Conservation (phyloP, 768 basidiomycete genomes). For the Auricularia auricula-judae region DNA sequence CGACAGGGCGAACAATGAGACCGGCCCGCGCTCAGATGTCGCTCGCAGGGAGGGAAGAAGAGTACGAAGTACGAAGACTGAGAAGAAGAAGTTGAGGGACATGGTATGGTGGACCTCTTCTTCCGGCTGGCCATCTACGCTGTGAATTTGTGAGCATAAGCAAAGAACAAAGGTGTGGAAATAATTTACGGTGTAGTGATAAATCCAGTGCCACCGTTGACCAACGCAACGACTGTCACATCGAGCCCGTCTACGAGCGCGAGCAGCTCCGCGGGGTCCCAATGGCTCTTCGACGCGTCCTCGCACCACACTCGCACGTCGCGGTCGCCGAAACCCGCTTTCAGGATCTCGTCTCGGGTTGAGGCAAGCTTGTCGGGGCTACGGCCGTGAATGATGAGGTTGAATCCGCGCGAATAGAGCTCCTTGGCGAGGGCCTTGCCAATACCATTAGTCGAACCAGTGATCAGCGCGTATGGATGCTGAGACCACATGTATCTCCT, state of each 20-base stretch:
- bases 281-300: not conserved
- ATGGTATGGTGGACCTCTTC: conserved; percentile 1
- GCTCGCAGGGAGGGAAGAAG: conserved; percentile 6
- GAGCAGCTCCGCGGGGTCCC: conserved; percentile 6
- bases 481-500: not conserved
- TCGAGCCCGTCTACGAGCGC: conserved; percentile 4
- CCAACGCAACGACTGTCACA: conserved; percentile 5
- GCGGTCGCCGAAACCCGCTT: not conserved
- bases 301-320: not conserved
- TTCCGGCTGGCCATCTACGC: conserved; percentile 5
- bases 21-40: not conserved
- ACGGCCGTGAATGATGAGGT: conserved; percentile 9
- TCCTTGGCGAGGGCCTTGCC: conserved; percentile 9
- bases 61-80: conserved; percentile 4
- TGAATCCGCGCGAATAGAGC: conserved; percentile 3
- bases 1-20: conserved; percentile 4
- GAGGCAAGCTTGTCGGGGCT: conserved; percentile 7
- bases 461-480: conserved; percentile 7
- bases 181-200: not conserved
- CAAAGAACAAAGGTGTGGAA: too few species aligned
- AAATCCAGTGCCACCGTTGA: conserved; percentile 3
- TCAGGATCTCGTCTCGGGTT: conserved; percentile 3
- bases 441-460: conserved; percentile 8
- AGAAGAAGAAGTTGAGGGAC: conserved; percentile 5
- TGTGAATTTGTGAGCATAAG: not conserved